Conservation (phyloP, 192 early-diverging fungal species). For the Coemansia sp. region DNA sequence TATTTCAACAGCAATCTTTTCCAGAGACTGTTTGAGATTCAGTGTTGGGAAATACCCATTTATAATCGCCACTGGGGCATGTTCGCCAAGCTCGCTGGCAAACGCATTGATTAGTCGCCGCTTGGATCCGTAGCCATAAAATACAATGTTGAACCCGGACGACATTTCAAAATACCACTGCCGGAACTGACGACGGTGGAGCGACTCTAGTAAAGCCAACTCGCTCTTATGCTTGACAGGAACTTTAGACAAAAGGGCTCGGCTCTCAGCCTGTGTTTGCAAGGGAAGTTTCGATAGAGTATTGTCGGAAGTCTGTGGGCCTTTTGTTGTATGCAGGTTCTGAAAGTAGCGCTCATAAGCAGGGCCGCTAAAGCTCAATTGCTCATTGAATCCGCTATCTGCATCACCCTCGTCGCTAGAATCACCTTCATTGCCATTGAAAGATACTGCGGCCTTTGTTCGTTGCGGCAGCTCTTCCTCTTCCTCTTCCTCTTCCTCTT, state of each 20-base stretch:
- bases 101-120: slow-evolving; percentile 75
- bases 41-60: slow-evolving; percentile 84
- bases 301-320: slow-evolving; percentile 77
- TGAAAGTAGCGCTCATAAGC: slow-evolving; percentile 80
- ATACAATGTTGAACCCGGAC: slow-evolving; percentile 81
- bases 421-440: slow-evolving; percentile 10
- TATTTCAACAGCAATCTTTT: slow-evolving; percentile 55
- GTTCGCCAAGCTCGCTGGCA: slow-evolving; percentile 54
- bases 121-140: slow-evolving; percentile 96
- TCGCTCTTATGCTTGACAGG: slow-evolving; percentile 64
- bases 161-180: slow-evolving; percentile 89
- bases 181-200: slow-evolving; percentile 65
- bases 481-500: slow-evolving; percentile 21
- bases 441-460: neutral
- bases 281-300: slow-evolving; percentile 77
- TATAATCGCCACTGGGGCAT: slow-evolving; percentile 69
- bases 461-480: slow-evolving; percentile 3
- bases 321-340: slow-evolving; percentile 56
- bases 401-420: slow-evolving; percentile 11
- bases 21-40: slow-evolving; percentile 69
- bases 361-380: slow-evolving; percentile 18
- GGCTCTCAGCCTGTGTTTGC: slow-evolving; percentile 71
- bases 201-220: slow-evolving; percentile 51
- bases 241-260: slow-evolving; percentile 52
- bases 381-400: slow-evolving; percentile 6